A percentile compares a stretch with the other conserved stretches of the same genome.
Evolutionary conservation across 257 asterid species (phyloP).

Genomic region (Solanum pennellii): DNA sequence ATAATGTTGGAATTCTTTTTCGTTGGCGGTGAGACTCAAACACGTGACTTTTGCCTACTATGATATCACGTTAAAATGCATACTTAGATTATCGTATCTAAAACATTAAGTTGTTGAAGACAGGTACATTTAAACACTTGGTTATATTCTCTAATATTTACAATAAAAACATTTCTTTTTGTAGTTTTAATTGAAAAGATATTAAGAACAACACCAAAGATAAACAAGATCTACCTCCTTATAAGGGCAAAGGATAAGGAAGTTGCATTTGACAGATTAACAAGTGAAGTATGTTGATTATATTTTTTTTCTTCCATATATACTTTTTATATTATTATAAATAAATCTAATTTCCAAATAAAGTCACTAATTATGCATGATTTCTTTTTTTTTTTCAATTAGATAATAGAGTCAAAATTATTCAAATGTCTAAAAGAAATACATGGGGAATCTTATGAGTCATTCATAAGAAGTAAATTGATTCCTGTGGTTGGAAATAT

Average conservation of each 20-base stretch:
- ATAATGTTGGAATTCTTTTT: neutral
- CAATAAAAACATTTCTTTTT: neutral
- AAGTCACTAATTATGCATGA: neutral
- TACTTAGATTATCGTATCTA: neutral
- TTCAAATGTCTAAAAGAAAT: neutral
- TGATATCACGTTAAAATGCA: neutral
- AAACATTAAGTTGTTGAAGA: neutral
- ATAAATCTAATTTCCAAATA: neutral
- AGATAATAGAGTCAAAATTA: neutral
- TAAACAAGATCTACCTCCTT: neutral
- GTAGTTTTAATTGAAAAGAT: neutral
- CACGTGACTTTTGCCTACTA: neutral
- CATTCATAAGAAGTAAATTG: neutral
- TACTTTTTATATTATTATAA: neutral
- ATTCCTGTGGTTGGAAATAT: neutral
- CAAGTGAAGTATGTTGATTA: neutral
- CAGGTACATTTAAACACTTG: fast-evolving
- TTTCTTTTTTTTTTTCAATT: neutral
- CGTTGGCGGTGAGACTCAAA: neutral
- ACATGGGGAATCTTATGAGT: neutral
- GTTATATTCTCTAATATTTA: neutral
- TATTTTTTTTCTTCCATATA: neutral
- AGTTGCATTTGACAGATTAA: neutral
- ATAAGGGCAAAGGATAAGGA: neutral
- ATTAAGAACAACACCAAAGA: neutral